Evolutionary conservation across 2,329 filamentous ascomycete species (phyloP), one percentile per base, ranked within the genome.

Genomic region (Colletotrichum euphorbiae): DNA sequence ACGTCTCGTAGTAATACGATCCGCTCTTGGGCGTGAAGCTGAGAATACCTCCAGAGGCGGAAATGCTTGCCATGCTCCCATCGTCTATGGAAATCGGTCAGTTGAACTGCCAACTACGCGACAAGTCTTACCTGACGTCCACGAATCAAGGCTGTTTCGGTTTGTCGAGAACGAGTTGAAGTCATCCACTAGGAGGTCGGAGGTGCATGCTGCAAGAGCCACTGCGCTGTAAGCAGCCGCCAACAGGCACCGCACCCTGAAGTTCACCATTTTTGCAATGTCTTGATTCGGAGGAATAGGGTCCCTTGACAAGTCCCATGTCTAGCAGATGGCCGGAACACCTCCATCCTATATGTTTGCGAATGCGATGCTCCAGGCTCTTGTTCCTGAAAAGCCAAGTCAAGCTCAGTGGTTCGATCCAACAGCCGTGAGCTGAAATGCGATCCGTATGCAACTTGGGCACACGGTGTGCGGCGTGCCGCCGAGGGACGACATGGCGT

Each of bases 1-100:
- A 82, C 2, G 80, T 83, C 73, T 86, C 85, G 72, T 87, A 87
- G 70, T 85, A 87, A 76, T 87, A 87, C 12, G 84, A 82, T 28
- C 71, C 73, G 15, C 78, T 72, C 69, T 81, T 83, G 36, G 83
- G 82, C n/a, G 80, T 83, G 75, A 88, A 85, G 7, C 80, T 80
- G 21, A 87, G 79, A 33, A 83, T 80, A 52, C 82, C 81, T 13
- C 76, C 76, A 13, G 77, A 76, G 38, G 77, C 80, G 50, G 74
- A 83, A 74, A 73, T 81, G 75, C 70, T 74, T 6, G 76, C 77
- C 78, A 85, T 85, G 65, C 80, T 78, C 13, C 77, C 80, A 76
- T 87, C 85, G 70, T 87, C 85, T 86, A 8, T 42, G 9, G 69
- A 36, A 28, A 21, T 59, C 48, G 31, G 67, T 71, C 45, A 72